Conservation (phyloP, 2,329 filamentous ascomycete species). For the Paraphaeosphaeria minitans region DNA sequence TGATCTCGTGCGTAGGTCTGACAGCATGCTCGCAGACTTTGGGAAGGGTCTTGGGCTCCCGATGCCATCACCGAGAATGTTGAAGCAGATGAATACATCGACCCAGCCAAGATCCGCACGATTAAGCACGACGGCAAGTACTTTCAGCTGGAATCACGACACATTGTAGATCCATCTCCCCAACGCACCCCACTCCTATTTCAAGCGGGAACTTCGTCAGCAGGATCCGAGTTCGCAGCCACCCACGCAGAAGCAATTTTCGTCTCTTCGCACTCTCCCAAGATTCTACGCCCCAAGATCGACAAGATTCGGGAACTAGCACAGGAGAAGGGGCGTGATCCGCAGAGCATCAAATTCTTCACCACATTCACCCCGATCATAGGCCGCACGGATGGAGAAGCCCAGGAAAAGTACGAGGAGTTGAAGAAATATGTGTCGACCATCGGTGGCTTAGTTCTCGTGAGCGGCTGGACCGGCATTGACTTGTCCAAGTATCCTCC, state of each 20-base stretch:
- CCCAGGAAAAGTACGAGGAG: conserved; percentile 58
- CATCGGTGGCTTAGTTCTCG: conserved; percentile 60
- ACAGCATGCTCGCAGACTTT: conserved; percentile 50
- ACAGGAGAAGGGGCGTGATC: conserved; percentile 59
- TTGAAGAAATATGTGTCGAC: conserved; percentile 59
- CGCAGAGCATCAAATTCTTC: conserved; percentile 60
- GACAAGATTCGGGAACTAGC: conserved; percentile 60
- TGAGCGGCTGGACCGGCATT: conserved; percentile 65
- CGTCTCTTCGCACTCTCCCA: conserved; percentile 60
- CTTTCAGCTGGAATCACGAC: conserved; percentile 52
- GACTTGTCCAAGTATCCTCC: conserved; percentile 63
- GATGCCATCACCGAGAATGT: conserved; percentile 62
- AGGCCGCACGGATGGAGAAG: conserved; percentile 52
- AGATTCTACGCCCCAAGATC: conserved; percentile 57
- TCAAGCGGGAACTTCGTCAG: conserved; percentile 64
- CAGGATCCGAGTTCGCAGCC: conserved; percentile 62
- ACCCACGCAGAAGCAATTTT: conserved; percentile 67
- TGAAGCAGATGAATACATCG: conserved; percentile 61
- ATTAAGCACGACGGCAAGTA: conserved; percentile 67
- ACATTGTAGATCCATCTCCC: conserved; percentile 51
- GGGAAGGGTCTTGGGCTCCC: conserved; percentile 60
- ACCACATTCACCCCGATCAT: conserved; percentile 45
- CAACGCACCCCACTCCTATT: conserved; percentile 49
- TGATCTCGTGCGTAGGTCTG: background rate
- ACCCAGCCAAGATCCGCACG: conserved; percentile 63